Conservation (phyloP, 2,329 filamentous ascomycete genomes). For the Phialemoniopsis sp. region DNA sequence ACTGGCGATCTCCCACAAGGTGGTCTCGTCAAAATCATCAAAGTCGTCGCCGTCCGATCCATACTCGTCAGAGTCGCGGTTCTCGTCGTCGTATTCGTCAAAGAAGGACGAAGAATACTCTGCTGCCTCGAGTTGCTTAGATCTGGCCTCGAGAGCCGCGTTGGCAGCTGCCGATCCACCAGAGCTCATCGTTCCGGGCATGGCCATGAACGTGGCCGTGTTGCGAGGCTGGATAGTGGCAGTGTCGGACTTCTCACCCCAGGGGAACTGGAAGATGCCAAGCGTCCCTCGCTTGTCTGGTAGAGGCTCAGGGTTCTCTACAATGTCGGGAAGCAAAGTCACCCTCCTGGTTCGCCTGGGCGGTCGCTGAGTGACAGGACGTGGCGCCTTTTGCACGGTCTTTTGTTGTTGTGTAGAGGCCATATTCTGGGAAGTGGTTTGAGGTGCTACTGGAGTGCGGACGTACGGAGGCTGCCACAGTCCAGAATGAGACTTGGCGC, state of each 20-base stretch:
- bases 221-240: conserved; percentile 34
- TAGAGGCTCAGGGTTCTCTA: conserved; percentile 57
- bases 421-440: not conserved
- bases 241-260: conserved; percentile 59
- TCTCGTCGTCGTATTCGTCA: conserved; percentile 55
- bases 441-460: conserved; percentile 14
- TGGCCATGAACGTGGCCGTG: conserved; percentile 33
- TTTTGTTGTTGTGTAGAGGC: not conserved
- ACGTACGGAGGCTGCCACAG: conserved; percentile 26
- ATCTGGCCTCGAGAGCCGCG: conserved; percentile 23
- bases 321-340: conserved; percentile 58
- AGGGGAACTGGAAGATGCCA: conserved; percentile 63
- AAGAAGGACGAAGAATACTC: conserved; percentile 51
- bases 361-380: conserved; percentile 47
- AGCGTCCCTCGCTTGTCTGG: conserved; percentile 54
- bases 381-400: conserved; percentile 19
- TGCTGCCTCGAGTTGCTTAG: conserved; percentile 28
- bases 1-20: conserved; percentile 60
- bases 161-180: conserved; percentile 23
- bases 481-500: conserved; percentile 9
- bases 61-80: conserved; percentile 28
- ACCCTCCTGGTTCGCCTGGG: conserved; percentile 50
- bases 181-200: conserved; percentile 48
- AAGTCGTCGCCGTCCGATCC: conserved; percentile 23
- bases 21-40: conserved; percentile 54